Conservation (phyloP, 2,329 filamentous ascomycete species). For the Tolypocladium tundrense region DNA sequence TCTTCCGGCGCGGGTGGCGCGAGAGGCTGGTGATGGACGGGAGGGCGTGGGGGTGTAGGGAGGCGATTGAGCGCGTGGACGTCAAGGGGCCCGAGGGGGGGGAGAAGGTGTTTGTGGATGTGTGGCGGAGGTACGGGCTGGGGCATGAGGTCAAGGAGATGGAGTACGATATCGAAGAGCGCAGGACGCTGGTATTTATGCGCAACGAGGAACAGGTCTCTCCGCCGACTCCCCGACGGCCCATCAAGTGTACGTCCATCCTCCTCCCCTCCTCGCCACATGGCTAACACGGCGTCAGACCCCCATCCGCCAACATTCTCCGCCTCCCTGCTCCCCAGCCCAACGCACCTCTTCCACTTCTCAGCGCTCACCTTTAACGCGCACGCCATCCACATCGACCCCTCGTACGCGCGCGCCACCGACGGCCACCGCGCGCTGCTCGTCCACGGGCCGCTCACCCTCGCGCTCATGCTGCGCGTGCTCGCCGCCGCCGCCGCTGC, state of each 20-base stretch:
- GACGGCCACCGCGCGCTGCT: conserved; percentile 70
- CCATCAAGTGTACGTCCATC: conserved; percentile 16
- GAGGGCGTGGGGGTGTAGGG: conserved; percentile 30
- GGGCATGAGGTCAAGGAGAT: conserved; percentile 9
- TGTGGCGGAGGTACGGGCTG: conserved; percentile 34
- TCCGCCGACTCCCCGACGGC: conserved; percentile 4
- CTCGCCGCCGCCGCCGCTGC: conserved; percentile 26
- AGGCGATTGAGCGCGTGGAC: conserved; percentile 30
- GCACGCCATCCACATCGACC: conserved; percentile 81
- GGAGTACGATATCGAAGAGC: conserved; percentile 31
- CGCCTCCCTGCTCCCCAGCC: conserved; percentile 53
- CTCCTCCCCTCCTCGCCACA: neutral
- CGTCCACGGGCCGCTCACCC: conserved; percentile 77
- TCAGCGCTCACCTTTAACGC: conserved; percentile 88
- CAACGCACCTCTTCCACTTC: conserved; percentile 75
- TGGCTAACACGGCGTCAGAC: conserved; percentile 11
- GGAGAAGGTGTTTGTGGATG: conserved; percentile 41
- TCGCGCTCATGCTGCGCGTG: conserved; percentile 65
- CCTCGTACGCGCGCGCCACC: conserved; percentile 52
- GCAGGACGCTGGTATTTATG: conserved; percentile 43
- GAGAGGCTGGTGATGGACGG: conserved; percentile 27
- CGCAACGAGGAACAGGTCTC: conserved; percentile 16
- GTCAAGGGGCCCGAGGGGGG: conserved; percentile 20
- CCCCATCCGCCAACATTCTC: conserved; percentile 23
- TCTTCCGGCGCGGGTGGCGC: conserved; percentile 31